phyloP scores from a whole-genome alignment of 345 rosid species.

The Sonneratia caseolaris region DNA sequence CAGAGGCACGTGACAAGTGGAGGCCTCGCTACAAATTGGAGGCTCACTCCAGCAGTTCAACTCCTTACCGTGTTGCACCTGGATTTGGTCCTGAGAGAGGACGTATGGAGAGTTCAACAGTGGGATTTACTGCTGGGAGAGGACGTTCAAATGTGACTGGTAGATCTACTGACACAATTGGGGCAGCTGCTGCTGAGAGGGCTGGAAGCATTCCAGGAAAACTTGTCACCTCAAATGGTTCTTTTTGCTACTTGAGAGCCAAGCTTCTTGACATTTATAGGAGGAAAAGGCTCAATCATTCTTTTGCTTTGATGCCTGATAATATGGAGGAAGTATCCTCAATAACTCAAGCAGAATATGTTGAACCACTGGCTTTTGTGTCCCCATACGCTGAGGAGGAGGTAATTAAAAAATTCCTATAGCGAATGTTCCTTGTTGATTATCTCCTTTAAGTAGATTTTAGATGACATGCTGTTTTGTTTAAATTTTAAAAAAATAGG shows the following conservation, averaged over 20 bases:
- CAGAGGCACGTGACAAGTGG: slow-evolving; percentile 92
- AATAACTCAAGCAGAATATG: slow-evolving; percentile 25
- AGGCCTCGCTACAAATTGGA: slow-evolving; percentile 92
- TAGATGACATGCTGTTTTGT: background rate
- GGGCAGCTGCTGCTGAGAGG: slow-evolving; percentile 19
- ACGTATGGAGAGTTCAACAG: slow-evolving; percentile 47
- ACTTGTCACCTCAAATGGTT: slow-evolving; percentile 16
- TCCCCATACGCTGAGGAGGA: slow-evolving; percentile 62
- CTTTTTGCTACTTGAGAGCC: slow-evolving; percentile 55
- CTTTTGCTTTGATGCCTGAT: slow-evolving; percentile 31
- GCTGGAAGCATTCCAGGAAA: slow-evolving; percentile 33
- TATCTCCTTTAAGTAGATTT: background rate
- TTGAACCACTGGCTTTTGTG: slow-evolving; percentile 67
- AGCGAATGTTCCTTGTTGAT: background rate
- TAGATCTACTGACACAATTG: slow-evolving; percentile 22
- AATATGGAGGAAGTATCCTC: slow-evolving; percentile 47
- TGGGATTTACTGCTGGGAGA: slow-evolving; percentile 64
- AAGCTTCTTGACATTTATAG: slow-evolving; percentile 73
- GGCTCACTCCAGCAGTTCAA: slow-evolving; percentile 38
- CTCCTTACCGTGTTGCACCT: slow-evolving; percentile 69
- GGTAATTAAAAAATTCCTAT: slow-evolving; percentile 27
- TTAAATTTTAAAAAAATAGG: slow-evolving; percentile 22
- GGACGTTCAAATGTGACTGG: slow-evolving; percentile 50
- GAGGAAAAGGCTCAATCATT: slow-evolving; percentile 23
- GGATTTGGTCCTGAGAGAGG: slow-evolving; percentile 74